Base-by-base conservation (phyloP, 345 rosid species). In the Populus pruinosa region DNA sequence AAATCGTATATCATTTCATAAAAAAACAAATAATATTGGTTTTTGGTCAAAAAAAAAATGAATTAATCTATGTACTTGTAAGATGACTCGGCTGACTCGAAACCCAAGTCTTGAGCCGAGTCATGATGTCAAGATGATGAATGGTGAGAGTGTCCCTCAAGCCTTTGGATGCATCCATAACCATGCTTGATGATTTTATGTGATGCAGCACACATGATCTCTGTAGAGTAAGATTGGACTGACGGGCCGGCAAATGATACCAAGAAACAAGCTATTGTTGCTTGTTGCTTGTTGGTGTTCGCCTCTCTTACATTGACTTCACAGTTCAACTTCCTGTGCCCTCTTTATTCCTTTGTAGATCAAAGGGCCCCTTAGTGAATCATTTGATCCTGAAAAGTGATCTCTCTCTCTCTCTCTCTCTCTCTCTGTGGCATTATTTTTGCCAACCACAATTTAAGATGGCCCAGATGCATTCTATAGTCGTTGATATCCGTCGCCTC, bases 21-120 rank as follows among this genome's bases (percentile, higher is more conserved):
- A 4, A 33, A 3, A 33, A 33, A 0, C 3, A 4, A 33, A 4
- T 33, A 3, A 33, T 5, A 33, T 4, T 33, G 4, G 3, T 33
- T 3, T 33, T 33, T 33, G 0, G 2, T 31, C 0, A 2, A 0
- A 33, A 3, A 2, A 1, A 33, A 33, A 33, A 2, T 33, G 35
- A 3, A 33, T 33, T 33, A 0, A 3, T 3, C 35, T 33, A 0
- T 2, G 4, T 0, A 0, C 35, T 33, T 33, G 5, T 0, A 33
- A 33, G 35, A 33, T 33, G 35, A 33, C 35, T 33, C 35, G 0
- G 35, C 5, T 5, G 0, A 4, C 35, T 4, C 35, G 4, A 33
- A 33, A 33, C 35, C 4, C 5, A 4, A 33, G 35, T 4, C 35
- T 33, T 33, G 35, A 33, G 35, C 35, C 35, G 35, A 4, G 35